phyloP scores from a whole-genome alignment of 2,329 filamentous ascomycete genomes.

The Pleurostoma richardsiae region DNA sequence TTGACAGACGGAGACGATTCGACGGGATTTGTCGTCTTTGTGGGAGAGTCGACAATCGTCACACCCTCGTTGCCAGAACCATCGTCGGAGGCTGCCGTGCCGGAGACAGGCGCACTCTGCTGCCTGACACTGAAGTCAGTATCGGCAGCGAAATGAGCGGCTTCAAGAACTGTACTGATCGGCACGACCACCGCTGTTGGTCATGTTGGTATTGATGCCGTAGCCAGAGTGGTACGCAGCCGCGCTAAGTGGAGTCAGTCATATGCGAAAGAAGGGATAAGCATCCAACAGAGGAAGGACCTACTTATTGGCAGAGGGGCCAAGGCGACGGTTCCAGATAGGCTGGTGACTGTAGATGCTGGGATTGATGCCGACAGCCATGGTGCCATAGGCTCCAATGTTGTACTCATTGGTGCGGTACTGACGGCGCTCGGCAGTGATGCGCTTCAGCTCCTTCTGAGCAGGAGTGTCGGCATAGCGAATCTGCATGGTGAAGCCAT shows the following conservation, averaged over 20 bases:
- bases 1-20: constrained; percentile 46
- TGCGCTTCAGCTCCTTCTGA: constrained; percentile 93
- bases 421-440: constrained; percentile 90
- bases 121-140: constrained; percentile 19
- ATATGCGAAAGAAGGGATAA: constrained; percentile 3
- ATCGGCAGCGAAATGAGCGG: constrained; percentile 19
- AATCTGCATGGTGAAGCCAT: constrained; percentile 82
- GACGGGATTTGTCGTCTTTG: constrained; percentile 33
- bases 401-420: constrained; percentile 97
- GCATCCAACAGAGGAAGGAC: constrained; percentile 1
- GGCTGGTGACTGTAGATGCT: constrained; percentile 34
- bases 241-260: constrained; percentile 3
- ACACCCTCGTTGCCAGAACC: constrained; percentile 45
- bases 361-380: constrained; percentile 52
- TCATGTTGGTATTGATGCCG: constrained; percentile 10
- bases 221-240: constrained; percentile 6
- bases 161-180: constrained; percentile 10
- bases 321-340: constrained; percentile 28
- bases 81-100: constrained; percentile 38
- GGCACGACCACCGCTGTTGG: constrained; percentile 6
- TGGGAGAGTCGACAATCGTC: constrained; percentile 47
- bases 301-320: constrained; percentile 17
- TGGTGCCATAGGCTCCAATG: constrained; percentile 62
- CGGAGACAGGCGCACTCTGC: constrained; percentile 30
- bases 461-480: constrained; percentile 95